These are phyloP conservation scores for Nephelium lappaceum DNA, from an alignment of 345 rosid species.

Conservation along the genomic window DNA sequence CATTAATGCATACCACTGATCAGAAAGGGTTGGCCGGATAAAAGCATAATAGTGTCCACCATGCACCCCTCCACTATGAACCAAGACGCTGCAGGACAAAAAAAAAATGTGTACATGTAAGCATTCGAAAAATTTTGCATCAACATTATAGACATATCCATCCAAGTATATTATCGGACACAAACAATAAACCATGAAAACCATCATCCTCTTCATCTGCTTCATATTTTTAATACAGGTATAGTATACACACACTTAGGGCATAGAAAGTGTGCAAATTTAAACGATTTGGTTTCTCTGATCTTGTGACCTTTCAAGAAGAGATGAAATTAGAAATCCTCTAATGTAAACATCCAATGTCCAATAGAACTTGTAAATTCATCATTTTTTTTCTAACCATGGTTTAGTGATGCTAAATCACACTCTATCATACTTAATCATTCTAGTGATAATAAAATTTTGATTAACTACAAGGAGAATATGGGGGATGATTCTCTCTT, in stretches of 20 bases:
- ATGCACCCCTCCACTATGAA: constrained; percentile 97
- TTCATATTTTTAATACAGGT: neutral
- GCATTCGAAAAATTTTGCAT: neutral
- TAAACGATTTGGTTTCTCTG: neutral
- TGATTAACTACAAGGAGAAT: neutral
- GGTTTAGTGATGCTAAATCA: neutral
- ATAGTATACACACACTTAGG: neutral
- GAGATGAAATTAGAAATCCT: neutral
- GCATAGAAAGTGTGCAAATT: neutral
- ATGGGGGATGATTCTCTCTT: neutral
- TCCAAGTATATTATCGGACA: neutral
- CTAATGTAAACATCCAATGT: neutral
- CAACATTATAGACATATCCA: neutral
- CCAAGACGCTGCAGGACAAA: constrained; percentile 73
- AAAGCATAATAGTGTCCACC: constrained; percentile 98
- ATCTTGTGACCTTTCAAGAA: neutral
- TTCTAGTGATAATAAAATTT: neutral
- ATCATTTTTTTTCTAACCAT: neutral
- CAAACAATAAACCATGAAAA: neutral
- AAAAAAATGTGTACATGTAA: neutral
- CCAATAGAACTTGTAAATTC: neutral
- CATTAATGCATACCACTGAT: constrained; percentile 69
- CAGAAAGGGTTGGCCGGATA: constrained; percentile 92
- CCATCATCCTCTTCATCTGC: neutral
- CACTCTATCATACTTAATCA: neutral